Evolutionary conservation across 2,329 filamentous ascomycete genomes (phyloP).

Genomic region (Aspergillus ruber): DNA sequence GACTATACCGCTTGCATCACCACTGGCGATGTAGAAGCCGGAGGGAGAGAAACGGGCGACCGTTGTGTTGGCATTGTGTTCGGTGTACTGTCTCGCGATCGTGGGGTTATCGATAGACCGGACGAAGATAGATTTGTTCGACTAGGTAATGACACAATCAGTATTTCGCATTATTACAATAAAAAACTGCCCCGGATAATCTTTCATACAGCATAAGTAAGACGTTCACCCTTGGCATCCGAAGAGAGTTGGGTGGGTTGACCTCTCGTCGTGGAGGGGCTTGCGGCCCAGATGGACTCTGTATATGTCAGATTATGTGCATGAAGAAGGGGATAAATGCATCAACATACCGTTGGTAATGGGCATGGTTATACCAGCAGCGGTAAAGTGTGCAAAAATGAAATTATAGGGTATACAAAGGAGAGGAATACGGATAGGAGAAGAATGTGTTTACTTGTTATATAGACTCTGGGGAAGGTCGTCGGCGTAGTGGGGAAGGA

Average conservation of each 20-base stretch:
- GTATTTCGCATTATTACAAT: background rate
- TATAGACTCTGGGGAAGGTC: background rate
- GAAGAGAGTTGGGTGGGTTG: slow-evolving; percentile 82
- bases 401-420: slow-evolving; percentile 2
- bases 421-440: background rate
- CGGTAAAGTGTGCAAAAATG: slow-evolving; percentile 2
- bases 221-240: slow-evolving; percentile 81
- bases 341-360: slow-evolving; percentile 37
- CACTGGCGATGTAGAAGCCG: slow-evolving; percentile 90
- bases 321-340: background rate
- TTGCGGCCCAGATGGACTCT: slow-evolving; percentile 75
- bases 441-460: background rate
- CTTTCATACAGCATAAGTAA: slow-evolving; percentile 76
- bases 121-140: slow-evolving; percentile 93
- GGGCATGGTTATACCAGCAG: slow-evolving; percentile 30
- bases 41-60: slow-evolving; percentile 91
- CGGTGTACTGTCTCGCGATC: slow-evolving; percentile 80
- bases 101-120: slow-evolving; percentile 88
- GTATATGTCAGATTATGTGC: slow-evolving; percentile 5
- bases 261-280: slow-evolving; percentile 75
- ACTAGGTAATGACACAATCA: slow-evolving; percentile 46
- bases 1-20: slow-evolving; percentile 76
- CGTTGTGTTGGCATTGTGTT: slow-evolving; percentile 81
- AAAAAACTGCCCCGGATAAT: background rate
- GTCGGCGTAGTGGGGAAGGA: slow-evolving; percentile 2